Conservation (phyloP, 345 rosid genomes). For the Salix purpurea region DNA sequence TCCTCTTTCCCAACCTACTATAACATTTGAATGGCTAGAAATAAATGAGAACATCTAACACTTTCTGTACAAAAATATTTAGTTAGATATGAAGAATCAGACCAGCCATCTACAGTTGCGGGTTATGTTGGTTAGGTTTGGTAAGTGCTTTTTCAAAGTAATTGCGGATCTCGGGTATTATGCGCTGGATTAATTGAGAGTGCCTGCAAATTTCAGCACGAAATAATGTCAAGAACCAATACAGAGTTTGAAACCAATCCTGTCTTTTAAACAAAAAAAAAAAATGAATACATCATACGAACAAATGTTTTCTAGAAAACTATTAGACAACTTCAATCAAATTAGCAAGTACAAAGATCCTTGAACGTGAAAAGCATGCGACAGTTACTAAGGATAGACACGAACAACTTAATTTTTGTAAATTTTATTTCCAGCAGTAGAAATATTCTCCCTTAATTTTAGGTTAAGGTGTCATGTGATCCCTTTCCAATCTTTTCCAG, state of each 20-base stretch:
- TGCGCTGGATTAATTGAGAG: slow-evolving; percentile 61
- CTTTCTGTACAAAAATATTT: slow-evolving; percentile 46
- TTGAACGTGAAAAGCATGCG: neutral
- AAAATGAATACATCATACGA: too few species aligned
- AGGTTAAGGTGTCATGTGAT: neutral
- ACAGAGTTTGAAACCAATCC: neutral
- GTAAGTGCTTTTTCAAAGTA: slow-evolving; percentile 69
- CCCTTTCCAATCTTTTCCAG: neutral
- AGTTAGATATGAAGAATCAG: slow-evolving; percentile 34
- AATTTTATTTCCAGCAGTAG: neutral
- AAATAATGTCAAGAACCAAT: neutral
- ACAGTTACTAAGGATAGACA: neutral
- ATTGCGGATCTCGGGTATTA: slow-evolving; percentile 70
- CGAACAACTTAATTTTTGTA: neutral
- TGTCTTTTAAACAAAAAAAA: neutral
- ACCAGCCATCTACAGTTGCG: slow-evolving; percentile 49
- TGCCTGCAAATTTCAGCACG: slow-evolving; percentile 35
- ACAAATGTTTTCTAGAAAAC: neutral
- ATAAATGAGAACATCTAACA: slow-evolving; percentile 25
- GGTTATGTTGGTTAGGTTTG: slow-evolving; percentile 56
- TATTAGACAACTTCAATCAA: neutral
- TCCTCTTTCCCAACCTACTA: slow-evolving; percentile 12
- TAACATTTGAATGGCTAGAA: slow-evolving; percentile 21
- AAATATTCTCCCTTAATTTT: neutral
- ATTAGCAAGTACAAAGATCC: neutral